Base-by-base conservation (phyloP, 768 basidiomycete genomes). In the Russula emetica region DNA sequence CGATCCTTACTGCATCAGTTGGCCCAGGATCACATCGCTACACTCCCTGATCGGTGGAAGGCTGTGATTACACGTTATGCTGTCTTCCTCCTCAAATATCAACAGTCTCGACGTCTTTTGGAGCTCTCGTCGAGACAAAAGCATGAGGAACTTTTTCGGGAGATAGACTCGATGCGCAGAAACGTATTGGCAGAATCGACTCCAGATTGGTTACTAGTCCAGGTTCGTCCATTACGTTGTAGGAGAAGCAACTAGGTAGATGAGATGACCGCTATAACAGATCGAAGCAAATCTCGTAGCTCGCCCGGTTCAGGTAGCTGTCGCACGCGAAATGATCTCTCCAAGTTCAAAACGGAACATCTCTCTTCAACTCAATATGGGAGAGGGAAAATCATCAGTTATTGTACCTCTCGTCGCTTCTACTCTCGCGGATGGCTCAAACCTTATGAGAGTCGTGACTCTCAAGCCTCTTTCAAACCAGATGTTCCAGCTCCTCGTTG, bases 281-380 rank as follows among this genome's bases (percentile, higher is more conserved):
- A 74, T 83, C 0, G 79, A 84, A 59, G 71, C 75, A 8, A 73
- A 82, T 55, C 74, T 84, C 42, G 61, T 77, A 6, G 70, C 76
- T 30, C 80, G 83, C 9, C 72, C 74, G 0, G 66, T 82, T 13
- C 83, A 84, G 62, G 70, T 71, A 0, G 55, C 70, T 0, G 70
- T 83, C 10, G 79, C 82, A 1, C 57, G 67, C 3, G 76, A 82
- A 55, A 83, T 84, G 83, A 79, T 81, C 24, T 58, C 68, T 0
- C 82, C 83, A 0, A 62, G 60, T 1, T 74, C 71, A 0, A 62
- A 64, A 2, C n/a, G 66, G 9, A 84, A 79, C 52, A 77, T 78
- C 0, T 69, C 75, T 5, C 72, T 80, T 34, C 83, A 84, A 49
- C 76, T 84, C n/a, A 82, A 84, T 52, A 85, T 84, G 83, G 83